Evolutionary conservation across 2,329 filamentous ascomycete species (phyloP).

Genomic region (Grosmannia clavigera): DNA sequence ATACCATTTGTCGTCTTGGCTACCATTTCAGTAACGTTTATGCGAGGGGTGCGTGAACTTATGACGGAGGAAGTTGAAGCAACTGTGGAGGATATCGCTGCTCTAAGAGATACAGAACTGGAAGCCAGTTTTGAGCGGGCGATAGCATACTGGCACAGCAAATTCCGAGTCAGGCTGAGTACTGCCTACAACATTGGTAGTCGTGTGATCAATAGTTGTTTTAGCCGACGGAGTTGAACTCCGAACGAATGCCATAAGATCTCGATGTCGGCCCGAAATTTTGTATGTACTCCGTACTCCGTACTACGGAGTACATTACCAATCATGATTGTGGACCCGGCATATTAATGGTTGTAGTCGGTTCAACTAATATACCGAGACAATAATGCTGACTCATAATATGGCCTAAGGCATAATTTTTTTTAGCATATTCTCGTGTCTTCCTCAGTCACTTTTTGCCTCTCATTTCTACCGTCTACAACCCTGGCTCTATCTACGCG

Average conservation of each 20-base stretch:
- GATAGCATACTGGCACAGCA: background rate
- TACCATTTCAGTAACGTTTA: constrained; percentile 27
- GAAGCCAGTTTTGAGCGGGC: background rate
- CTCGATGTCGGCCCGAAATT: too few relatives aligned
- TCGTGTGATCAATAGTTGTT: too few relatives aligned
- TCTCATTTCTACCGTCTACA: background rate
- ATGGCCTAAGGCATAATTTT: background rate
- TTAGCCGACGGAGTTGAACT: too few relatives aligned
- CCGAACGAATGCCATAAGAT: too few relatives aligned
- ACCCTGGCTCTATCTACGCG: background rate
- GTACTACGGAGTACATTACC: too few relatives aligned
- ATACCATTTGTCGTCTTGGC: constrained; percentile 39
- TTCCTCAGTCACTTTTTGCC: background rate
- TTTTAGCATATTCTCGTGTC: background rate
- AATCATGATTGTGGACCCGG: too few relatives aligned
- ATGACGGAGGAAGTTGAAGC: constrained; percentile 43
- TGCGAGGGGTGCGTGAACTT: constrained; percentile 35
- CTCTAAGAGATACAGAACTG: background rate
- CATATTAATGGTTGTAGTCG: background rate
- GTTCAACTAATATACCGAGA: background rate
- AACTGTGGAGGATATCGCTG: constrained; percentile 28
- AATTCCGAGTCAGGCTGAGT: too few relatives aligned
- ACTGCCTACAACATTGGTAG: too few relatives aligned
- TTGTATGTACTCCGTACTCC: too few relatives aligned
- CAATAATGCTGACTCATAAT: background rate